A percentile compares a stretch with the other conserved stretches of the same genome.
phyloP scores from a whole-genome alignment of 2,329 filamentous ascomycete genomes.

The Fusarium azukiicola region DNA sequence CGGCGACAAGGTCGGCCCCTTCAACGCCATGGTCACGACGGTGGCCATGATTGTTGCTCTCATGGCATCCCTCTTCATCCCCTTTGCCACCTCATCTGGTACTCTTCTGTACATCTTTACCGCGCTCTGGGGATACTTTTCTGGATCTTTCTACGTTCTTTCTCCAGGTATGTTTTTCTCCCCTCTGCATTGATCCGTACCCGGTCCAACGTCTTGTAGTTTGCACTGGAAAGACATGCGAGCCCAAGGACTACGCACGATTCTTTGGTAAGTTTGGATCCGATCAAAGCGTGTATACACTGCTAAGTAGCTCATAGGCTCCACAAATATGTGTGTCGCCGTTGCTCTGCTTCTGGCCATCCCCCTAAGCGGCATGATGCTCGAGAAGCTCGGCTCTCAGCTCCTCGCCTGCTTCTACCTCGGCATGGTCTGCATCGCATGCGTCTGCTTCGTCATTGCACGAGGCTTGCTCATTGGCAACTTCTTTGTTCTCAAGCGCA shows the following conservation, averaged over 20 bases:
- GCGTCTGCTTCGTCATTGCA: conserved; percentile 50
- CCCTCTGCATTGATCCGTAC: neutral
- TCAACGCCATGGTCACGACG: conserved; percentile 58
- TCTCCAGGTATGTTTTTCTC: conserved; percentile 50
- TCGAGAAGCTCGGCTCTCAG: conserved; percentile 66
- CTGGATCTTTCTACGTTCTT: conserved; percentile 68
- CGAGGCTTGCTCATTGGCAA: conserved; percentile 35
- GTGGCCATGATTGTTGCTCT: conserved; percentile 60
- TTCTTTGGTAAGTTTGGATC: conserved; percentile 56
- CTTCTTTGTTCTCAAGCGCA: conserved; percentile 24
- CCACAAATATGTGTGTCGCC: conserved; percentile 68
- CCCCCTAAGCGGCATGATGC: conserved; percentile 67
- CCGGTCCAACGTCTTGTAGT: conserved; percentile 50
- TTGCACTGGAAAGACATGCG: conserved; percentile 68
- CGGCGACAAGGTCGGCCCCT: conserved; percentile 66
- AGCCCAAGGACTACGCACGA: conserved; percentile 67
- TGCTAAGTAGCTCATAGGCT: conserved; percentile 56
- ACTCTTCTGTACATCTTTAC: conserved; percentile 66
- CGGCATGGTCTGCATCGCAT: conserved; percentile 62
- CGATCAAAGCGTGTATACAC: conserved; percentile 13
- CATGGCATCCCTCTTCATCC: conserved; percentile 66
- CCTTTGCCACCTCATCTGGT: conserved; percentile 63
- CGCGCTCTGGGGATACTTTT: conserved; percentile 70
- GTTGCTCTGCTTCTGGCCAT: conserved; percentile 68
- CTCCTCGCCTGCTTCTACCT: conserved; percentile 69